phyloP scores from a whole-genome alignment of 495 filamentous ascomycete species.

The Hypoxylon lienhwacheense region DNA sequence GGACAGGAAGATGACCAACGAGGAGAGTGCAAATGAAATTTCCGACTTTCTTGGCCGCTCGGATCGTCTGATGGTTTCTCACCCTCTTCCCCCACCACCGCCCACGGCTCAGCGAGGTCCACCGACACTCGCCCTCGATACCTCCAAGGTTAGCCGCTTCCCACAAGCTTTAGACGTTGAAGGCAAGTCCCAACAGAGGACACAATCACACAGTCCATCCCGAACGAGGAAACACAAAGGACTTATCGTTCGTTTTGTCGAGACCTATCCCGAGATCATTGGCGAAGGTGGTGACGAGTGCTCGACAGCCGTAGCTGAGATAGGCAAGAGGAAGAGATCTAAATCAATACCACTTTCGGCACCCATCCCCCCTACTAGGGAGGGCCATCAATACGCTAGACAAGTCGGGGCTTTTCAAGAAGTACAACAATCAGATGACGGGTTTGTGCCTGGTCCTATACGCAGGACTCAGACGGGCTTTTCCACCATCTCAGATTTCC shows the following conservation, averaged over 20 bases:
- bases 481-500: conserved; percentile 34
- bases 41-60: conserved; percentile 51
- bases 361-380: conserved; percentile 31
- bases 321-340: conserved; percentile 57
- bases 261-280: conserved; percentile 71
- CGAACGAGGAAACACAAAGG: conserved; percentile 54
- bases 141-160: conserved; percentile 48
- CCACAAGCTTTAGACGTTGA: conserved; percentile 46
- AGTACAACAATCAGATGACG: conserved; percentile 28
- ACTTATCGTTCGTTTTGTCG: conserved; percentile 69
- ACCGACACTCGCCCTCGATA: conserved; percentile 52
- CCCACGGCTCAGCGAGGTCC: conserved; percentile 32
- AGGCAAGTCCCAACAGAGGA: conserved; percentile 37
- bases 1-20: conserved; percentile 46
- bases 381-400: conserved; percentile 25
- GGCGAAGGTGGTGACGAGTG: conserved; percentile 87
- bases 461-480: conserved; percentile 56
- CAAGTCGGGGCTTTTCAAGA: conserved; percentile 28
- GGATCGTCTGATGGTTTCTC: conserved; percentile 46
- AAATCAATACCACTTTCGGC: conserved; percentile 39
- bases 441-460: conserved; percentile 43
- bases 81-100: conserved; percentile 39
- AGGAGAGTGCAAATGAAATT: conserved; percentile 44
- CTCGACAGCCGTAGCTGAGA: conserved; percentile 66
- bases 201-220: conserved; percentile 40